phyloP scores from a whole-genome alignment of 2,329 filamentous ascomycete genomes.

The Cladophialophora exuberans region DNA sequence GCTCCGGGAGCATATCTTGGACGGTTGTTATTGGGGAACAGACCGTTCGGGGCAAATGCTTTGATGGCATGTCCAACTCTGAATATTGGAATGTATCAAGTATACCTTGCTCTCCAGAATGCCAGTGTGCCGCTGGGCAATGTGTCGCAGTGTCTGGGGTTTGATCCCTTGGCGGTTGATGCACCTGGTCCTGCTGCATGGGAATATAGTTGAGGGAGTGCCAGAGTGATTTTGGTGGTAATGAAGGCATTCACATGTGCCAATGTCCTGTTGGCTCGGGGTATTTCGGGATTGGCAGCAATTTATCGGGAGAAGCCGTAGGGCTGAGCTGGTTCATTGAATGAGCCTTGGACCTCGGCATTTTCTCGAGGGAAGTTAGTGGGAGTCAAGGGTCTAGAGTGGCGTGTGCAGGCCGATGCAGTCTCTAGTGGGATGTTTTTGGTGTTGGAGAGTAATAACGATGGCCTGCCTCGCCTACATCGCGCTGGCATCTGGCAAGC shows the following conservation, averaged over 20 bases:
- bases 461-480: too few relatives aligned
- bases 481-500: too few relatives aligned
- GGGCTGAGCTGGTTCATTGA: not conserved
- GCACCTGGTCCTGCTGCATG: constrained; percentile 40
- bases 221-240: too few relatives aligned
- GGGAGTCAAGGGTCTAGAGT: too few relatives aligned
- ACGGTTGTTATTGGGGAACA: constrained; percentile 32
- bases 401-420: too few relatives aligned
- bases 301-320: not conserved
- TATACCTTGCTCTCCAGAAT: constrained; percentile 46
- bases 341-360: not conserved
- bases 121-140: constrained; percentile 45
- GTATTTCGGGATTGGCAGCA: too few relatives aligned
- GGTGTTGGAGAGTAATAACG: not conserved
- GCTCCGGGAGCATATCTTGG: constrained; percentile 36
- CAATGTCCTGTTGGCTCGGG: too few relatives aligned
- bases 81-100: constrained; percentile 41
- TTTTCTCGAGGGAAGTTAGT: not conserved
- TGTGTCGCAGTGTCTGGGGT: constrained; percentile 43
- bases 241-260: not conserved
- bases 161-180: constrained; percentile 41
- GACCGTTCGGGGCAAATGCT: constrained; percentile 42
- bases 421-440: not conserved
- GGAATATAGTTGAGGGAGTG: constrained; percentile 48
- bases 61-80: constrained; percentile 50